Percentiles rank a stretch among this genome's conserved stretches.
Evolutionary conservation across 1,139 yeast species (phyloP).

Genomic region (Yamadazyma aaseri): DNA sequence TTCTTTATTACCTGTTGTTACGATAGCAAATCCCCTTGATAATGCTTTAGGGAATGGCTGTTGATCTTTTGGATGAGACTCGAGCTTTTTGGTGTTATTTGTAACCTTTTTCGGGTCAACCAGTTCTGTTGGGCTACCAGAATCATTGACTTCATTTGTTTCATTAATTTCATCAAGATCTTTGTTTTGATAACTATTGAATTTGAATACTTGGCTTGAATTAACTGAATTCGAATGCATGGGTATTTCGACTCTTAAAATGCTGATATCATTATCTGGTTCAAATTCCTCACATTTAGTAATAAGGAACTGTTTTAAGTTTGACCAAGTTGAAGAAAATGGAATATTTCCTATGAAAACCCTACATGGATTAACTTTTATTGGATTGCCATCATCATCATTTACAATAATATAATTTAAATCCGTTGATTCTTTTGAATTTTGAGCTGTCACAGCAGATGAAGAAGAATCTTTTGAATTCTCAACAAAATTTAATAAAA

Average conservation of each 20-base stretch:
- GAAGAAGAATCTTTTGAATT: background rate
- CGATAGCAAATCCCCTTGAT: constrained; percentile 66
- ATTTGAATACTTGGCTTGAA: constrained; percentile 2
- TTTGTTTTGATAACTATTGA: constrained; percentile 3
- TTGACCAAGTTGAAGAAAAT: constrained; percentile 54
- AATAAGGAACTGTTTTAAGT: constrained; percentile 48
- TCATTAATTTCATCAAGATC: constrained; percentile 4
- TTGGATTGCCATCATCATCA: constrained; percentile 29
- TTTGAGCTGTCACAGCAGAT: background rate
- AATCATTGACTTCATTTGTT: background rate
- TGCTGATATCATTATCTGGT: constrained; percentile 27
- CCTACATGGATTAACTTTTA: constrained; percentile 38
- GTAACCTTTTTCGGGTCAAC: background rate
- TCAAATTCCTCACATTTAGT: constrained; percentile 32
- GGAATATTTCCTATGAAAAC: constrained; percentile 60
- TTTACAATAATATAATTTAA: constrained; percentile 13
- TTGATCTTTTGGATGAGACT: too few relatives aligned
- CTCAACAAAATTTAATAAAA: constrained; percentile 29
- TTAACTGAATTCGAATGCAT: constrained; percentile 25
- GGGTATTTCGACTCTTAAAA: constrained; percentile 58
- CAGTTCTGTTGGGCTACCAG: background rate
- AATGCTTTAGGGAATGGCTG: constrained; percentile 2
- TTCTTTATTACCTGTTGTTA: constrained; percentile 47
- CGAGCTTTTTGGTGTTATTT: background rate
- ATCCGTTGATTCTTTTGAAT: constrained; percentile 8